A percentile compares a stretch with the other conserved stretches of the same genome.
Conservation (phyloP, 75 land plant genomes). For the Ceratopteris richardii region DNA sequence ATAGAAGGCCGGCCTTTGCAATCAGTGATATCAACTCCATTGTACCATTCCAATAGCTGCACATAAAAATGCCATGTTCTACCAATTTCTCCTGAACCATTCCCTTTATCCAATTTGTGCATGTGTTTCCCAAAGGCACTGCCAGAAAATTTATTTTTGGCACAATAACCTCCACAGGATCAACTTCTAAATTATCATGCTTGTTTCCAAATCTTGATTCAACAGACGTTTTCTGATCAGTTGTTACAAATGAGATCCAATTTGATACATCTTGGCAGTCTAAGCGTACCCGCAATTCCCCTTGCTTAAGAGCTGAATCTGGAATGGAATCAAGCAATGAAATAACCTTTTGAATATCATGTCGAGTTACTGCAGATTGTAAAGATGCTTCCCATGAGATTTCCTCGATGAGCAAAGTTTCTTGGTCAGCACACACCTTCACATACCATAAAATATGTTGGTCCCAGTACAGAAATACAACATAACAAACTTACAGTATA, state of each 20-base stretch:
- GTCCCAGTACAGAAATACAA: no score
- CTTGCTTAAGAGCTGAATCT: slow-evolving; percentile 33
- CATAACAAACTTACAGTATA: no score
- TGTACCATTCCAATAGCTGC: slow-evolving; percentile 57
- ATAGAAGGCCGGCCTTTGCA: slow-evolving; percentile 53
- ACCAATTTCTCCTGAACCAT: slow-evolving; percentile 70
- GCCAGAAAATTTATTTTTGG: slow-evolving; percentile 49
- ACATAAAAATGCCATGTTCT: slow-evolving; percentile 58
- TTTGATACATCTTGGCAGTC: slow-evolving; percentile 18
- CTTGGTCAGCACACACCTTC: slow-evolving; percentile 81
- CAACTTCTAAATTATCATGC: slow-evolving; percentile 35
- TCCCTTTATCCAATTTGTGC: slow-evolving; percentile 56
- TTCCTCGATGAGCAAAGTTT: slow-evolving; percentile 40
- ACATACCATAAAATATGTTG: no score
- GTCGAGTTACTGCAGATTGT: slow-evolving; percentile 58
- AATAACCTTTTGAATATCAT: slow-evolving; percentile 59
- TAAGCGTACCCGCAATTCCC: slow-evolving; percentile 48
- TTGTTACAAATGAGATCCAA: not conserved
- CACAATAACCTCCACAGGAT: slow-evolving; percentile 35
- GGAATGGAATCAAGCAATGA: slow-evolving; percentile 66
- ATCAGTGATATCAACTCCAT: slow-evolving; percentile 54
- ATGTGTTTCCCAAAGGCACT: slow-evolving; percentile 22
- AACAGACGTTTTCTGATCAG: slow-evolving; percentile 10
- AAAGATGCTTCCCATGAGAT: slow-evolving; percentile 79
- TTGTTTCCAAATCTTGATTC: slow-evolving; percentile 12